Percentiles rank a stretch among this genome's conserved stretches.
phyloP scores from a whole-genome alignment of 2,329 filamentous ascomycete genomes.

The Phyllosticta citribraziliensis region DNA sequence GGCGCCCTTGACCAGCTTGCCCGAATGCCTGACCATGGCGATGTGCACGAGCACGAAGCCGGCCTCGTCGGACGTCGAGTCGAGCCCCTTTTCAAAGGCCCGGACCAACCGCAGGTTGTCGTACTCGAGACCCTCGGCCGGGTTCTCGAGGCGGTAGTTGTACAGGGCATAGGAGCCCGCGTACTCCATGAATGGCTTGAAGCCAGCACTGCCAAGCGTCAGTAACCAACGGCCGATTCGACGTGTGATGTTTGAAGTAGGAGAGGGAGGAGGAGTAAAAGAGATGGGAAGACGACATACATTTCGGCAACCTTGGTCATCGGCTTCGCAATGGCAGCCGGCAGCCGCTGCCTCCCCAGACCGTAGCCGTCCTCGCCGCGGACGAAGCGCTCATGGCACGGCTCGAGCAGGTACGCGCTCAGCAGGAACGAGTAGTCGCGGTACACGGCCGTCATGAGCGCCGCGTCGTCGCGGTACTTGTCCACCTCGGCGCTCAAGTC shows the following conservation, averaged over 20 bases:
- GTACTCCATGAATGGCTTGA: slow-evolving; percentile 90
- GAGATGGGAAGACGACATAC: slow-evolving; percentile 47
- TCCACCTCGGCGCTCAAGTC: slow-evolving; percentile 68
- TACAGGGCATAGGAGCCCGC: slow-evolving; percentile 53
- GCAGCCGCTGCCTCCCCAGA: slow-evolving; percentile 62
- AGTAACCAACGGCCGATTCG: slow-evolving; percentile 15
- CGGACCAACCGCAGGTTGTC: slow-evolving; percentile 70
- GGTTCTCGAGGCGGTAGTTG: slow-evolving; percentile 53
- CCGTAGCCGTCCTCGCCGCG: slow-evolving; percentile 61
- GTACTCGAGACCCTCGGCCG: slow-evolving; percentile 45
- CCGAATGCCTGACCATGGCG: slow-evolving; percentile 86
- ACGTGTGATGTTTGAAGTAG: background rate
- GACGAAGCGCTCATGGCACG: slow-evolving; percentile 67
- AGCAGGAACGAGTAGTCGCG: slow-evolving; percentile 87
- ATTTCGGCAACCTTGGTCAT: slow-evolving; percentile 76
- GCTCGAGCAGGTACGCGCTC: slow-evolving; percentile 82
- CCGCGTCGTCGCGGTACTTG: slow-evolving; percentile 60
- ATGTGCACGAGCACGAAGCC: slow-evolving; percentile 95
- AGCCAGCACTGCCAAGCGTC: slow-evolving; percentile 45
- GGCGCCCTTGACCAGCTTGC: slow-evolving; percentile 63
- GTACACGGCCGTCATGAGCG: slow-evolving; percentile 76
- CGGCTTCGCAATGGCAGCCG: slow-evolving; percentile 64
- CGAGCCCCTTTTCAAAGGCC: slow-evolving; percentile 82
- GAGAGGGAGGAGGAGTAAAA: background rate
- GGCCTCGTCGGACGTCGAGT: slow-evolving; percentile 79